A percentile compares a stretch with the other conserved stretches of the same genome.
phyloP scores from a whole-genome alignment of 805 yeast genomes.

The Kazachstania kunashirensis region DNA sequence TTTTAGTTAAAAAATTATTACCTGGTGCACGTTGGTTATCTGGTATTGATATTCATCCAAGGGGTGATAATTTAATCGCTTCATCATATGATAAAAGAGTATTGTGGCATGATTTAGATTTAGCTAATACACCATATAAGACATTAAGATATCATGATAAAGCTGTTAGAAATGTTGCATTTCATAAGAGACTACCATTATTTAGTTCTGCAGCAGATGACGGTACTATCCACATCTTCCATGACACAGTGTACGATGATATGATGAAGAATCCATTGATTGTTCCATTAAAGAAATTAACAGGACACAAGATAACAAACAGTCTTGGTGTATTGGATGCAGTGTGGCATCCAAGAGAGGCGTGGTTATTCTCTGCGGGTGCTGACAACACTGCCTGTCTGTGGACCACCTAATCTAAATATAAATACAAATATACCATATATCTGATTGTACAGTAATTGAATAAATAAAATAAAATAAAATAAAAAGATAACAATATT shows the following conservation, averaged over 20 bases:
- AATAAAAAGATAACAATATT: too few relatives aligned
- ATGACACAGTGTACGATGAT: slow-evolving; percentile 84
- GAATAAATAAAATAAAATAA: too few relatives aligned
- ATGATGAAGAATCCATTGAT: slow-evolving; percentile 89
- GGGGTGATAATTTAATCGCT: slow-evolving; percentile 90
- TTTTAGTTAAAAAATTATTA: slow-evolving; percentile 67
- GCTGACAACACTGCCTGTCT: slow-evolving; percentile 93
- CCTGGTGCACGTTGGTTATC: slow-evolving; percentile 97
- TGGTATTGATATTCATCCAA: slow-evolving; percentile 84
- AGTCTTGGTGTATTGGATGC: slow-evolving; percentile 81
- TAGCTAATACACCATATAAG: slow-evolving; percentile 84
- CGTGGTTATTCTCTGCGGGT: slow-evolving; percentile 95
- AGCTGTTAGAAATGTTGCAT: slow-evolving; percentile 82
- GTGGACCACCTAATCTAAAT: slow-evolving; percentile 84
- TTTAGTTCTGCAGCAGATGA: slow-evolving; percentile 95
- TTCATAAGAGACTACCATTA: slow-evolving; percentile 81
- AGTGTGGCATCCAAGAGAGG: slow-evolving; percentile 96
- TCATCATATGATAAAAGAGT: slow-evolving; percentile 92
- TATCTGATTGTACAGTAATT: too few relatives aligned
- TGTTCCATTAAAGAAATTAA: slow-evolving; percentile 89
- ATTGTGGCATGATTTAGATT: slow-evolving; percentile 93
- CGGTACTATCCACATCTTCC: slow-evolving; percentile 88
- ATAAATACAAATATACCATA: too few relatives aligned
- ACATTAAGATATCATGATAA: slow-evolving; percentile 89
- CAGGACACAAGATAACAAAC: slow-evolving; percentile 74